phyloP scores from a whole-genome alignment of 148 eudicot genomes.

The Chenopodium quinoa region DNA sequence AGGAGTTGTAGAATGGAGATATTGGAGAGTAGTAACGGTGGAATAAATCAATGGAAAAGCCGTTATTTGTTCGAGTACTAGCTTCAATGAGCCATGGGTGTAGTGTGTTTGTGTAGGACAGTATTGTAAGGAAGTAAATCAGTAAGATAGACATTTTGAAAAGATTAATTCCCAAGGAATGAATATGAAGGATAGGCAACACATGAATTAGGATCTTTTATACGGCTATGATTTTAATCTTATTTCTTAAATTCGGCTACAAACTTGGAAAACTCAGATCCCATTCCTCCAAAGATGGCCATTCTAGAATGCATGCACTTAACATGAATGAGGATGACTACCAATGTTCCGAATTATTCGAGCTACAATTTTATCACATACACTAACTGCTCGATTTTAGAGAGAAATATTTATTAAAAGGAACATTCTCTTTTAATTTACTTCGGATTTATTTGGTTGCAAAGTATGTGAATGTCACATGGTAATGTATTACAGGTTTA shows the following conservation, averaged over 20 bases:
- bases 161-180: not conserved
- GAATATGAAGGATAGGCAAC: not conserved
- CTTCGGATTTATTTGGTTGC: no score
- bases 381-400: no score
- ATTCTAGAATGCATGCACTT: not conserved
- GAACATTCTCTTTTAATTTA: no score
- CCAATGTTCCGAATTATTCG: no score
- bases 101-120: conserved; percentile 11
- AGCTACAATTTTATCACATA: no score
- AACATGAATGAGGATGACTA: conserved; percentile 5
- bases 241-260: conserved; percentile 14
- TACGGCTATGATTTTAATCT: not conserved
- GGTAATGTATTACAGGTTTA: no score
- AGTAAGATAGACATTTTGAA: conserved; percentile 21
- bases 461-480: no score
- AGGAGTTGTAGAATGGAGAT: conserved; percentile 29
- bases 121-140: conserved; percentile 18
- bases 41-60: conserved; percentile 20
- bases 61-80: not conserved
- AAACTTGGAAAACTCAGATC: conserved; percentile 13
- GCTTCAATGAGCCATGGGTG: conserved; percentile 11
- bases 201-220: not conserved
- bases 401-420: no score
- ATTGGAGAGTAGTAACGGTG: conserved; percentile 23
- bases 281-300: not conserved